These are phyloP conservation scores for Apiospora phragmitis DNA, from an alignment of 2,329 filamentous ascomycete species.

Conservation along the genomic window DNA sequence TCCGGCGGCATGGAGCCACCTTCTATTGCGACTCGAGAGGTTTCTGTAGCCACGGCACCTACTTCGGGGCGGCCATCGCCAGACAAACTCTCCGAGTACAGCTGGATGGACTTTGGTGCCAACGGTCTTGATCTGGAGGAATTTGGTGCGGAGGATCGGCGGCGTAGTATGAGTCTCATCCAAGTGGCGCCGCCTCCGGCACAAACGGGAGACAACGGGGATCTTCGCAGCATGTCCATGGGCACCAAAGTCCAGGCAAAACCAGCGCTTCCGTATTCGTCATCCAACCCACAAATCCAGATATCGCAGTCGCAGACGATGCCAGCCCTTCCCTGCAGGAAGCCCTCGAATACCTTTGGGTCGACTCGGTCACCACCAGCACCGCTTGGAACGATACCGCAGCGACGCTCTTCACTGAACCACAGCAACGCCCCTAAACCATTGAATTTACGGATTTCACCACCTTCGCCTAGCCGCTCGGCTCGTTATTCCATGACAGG, in stretches of 20 bases:
- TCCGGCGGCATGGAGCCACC: slow-evolving; percentile 37
- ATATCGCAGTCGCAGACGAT: not conserved
- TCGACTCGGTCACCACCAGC: not conserved
- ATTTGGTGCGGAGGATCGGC: slow-evolving; percentile 20
- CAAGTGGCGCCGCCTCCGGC: slow-evolving; percentile 9
- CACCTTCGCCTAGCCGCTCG: not conserved
- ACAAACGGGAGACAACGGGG: slow-evolving; percentile 17
- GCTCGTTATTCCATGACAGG: not conserved
- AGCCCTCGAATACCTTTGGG: not conserved
- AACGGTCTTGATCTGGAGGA: slow-evolving; percentile 23
- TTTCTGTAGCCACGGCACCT: slow-evolving; percentile 40
- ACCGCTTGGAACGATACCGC: slow-evolving; percentile 5
- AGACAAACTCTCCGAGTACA: slow-evolving; percentile 23
- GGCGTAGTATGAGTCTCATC: slow-evolving; percentile 27
- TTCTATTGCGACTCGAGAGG: slow-evolving; percentile 34
- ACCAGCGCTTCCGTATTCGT: slow-evolving; percentile 11
- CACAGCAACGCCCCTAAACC: not conserved
- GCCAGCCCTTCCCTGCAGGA: not conserved
- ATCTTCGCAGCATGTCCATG: slow-evolving; percentile 25
- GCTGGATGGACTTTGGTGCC: slow-evolving; percentile 29
- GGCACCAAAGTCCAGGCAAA: slow-evolving; percentile 15
- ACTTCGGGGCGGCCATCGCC: slow-evolving; percentile 34
- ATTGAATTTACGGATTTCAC: not conserved
- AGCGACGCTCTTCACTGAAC: slow-evolving; percentile 13
- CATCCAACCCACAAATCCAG: slow-evolving; percentile 12